Evolutionary conservation across 2,329 filamentous ascomycete species (phyloP).

Genomic region (Fusarium newnesense): DNA sequence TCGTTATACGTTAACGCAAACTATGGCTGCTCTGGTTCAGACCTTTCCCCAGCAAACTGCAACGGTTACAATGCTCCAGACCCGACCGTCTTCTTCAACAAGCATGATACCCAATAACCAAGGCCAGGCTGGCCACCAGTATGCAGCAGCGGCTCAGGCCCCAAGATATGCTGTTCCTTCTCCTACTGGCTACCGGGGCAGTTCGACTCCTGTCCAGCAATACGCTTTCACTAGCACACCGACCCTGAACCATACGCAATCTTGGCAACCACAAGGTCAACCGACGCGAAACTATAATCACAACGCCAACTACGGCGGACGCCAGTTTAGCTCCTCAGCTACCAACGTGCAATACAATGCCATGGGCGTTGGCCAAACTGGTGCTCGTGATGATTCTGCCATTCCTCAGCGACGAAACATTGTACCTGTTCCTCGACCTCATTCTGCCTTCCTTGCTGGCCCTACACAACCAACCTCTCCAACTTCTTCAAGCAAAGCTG

Average conservation of each 20-base stretch:
- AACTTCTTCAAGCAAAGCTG: conserved; percentile 58
- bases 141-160: conserved; percentile 53
- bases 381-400: conserved; percentile 64
- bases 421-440: conserved; percentile 53
- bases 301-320: conserved; percentile 44
- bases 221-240: conserved; percentile 82
- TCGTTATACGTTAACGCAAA: conserved; percentile 48
- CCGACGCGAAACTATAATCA: conserved; percentile 32
- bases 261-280: conserved; percentile 59
- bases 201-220: conserved; percentile 72
- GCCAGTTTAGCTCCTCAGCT: conserved; percentile 53
- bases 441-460: conserved; percentile 54
- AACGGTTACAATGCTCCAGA: conserved; percentile 80
- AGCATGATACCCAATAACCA: conserved; percentile 62
- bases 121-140: conserved; percentile 62
- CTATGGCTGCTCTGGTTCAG: conserved; percentile 87
- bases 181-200: conserved; percentile 64
- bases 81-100: conserved; percentile 69
- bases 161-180: conserved; percentile 49
- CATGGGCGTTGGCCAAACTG: conserved; percentile 51
- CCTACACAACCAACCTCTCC: conserved; percentile 61
- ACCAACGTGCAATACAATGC: conserved; percentile 54
- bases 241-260: conserved; percentile 65
- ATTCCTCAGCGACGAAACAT: conserved; percentile 57
- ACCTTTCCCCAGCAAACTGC: conserved; percentile 80